Percentiles rank a stretch among this genome's conserved stretches.
Evolutionary conservation across 2,329 filamentous ascomycete species (phyloP).

Genomic region (Cryphonectria carpinicola): DNA sequence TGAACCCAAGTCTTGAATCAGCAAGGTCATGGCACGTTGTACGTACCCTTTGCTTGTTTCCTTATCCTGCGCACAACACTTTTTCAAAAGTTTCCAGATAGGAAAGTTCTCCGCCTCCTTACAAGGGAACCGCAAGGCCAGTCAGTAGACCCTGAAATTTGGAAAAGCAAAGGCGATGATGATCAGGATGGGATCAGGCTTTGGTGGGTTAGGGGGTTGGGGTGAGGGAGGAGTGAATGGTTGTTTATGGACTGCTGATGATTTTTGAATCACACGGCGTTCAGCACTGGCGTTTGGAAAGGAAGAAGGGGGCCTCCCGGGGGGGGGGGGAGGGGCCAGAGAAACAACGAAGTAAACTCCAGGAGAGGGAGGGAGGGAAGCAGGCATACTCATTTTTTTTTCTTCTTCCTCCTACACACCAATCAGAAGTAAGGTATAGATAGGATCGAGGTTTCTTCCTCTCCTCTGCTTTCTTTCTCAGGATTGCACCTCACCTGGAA

Average conservation of each 20-base stretch:
- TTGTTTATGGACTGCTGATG: not conserved
- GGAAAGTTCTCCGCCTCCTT: not conserved
- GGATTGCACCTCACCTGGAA: not conserved
- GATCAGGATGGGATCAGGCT: not conserved
- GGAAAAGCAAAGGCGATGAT: constrained; percentile 1
- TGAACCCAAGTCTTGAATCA: constrained; percentile 1
- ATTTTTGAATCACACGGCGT: not conserved
- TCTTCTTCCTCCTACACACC: not conserved
- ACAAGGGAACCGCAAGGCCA: not conserved
- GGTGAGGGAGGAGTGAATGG: not conserved
- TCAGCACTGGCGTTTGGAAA: constrained; percentile 3
- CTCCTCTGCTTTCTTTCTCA: not conserved
- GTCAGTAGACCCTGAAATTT: not conserved
- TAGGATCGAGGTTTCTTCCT: not conserved
- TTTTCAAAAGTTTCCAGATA: not conserved
- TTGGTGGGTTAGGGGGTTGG: not conserved
- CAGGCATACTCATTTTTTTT: not conserved
- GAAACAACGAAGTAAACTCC: constrained; percentile 2
- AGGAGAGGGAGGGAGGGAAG: not conserved
- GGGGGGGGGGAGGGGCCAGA: not conserved
- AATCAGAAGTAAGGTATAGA: not conserved
- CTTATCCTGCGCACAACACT: not conserved
- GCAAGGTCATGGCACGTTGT: not conserved
- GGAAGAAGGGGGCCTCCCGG: not conserved
- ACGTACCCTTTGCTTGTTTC: not conserved